phyloP scores from a whole-genome alignment of 2,329 filamentous ascomycete genomes.

The Cryphonectria nitschkei region DNA sequence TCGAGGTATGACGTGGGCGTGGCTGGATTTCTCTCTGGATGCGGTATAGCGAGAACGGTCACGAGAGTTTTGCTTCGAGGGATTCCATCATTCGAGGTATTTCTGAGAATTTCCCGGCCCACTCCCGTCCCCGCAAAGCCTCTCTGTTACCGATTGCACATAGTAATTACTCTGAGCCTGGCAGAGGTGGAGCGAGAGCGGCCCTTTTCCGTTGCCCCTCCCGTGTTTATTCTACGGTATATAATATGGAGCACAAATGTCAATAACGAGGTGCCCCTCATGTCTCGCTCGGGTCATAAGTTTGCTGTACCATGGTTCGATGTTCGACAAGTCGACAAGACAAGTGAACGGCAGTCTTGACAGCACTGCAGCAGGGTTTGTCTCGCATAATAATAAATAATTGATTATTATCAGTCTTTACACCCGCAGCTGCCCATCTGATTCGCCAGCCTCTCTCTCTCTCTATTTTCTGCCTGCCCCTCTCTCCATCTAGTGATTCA shows the following conservation, averaged over 20 bases:
- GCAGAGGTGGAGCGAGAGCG: not conserved
- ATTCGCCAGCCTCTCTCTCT: not conserved
- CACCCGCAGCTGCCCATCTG: not conserved
- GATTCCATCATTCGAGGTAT: not conserved
- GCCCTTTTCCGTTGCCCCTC: not conserved
- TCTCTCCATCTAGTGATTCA: not conserved
- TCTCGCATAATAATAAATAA: not conserved
- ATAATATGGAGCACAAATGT: not conserved
- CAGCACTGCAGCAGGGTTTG: not conserved
- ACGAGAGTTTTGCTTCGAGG: slow-evolving; percentile 9
- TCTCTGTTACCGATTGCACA: not conserved
- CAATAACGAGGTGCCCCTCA: not conserved
- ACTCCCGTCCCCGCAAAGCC: not conserved
- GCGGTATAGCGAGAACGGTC: slow-evolving; percentile 3
- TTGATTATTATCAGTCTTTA: not conserved
- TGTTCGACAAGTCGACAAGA: not conserved
- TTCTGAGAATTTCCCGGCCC: not conserved
- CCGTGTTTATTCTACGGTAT: not conserved
- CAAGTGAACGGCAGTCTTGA: not conserved
- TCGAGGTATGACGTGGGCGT: slow-evolving; percentile 11
- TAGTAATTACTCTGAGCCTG: not conserved
- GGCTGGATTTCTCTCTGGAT: slow-evolving; percentile 1
- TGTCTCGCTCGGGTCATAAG: not conserved
- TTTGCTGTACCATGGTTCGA: not conserved
- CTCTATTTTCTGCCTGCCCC: too few species aligned